Conservation (phyloP, 225 moss, liverwort and hornwort genomes). For the Bryum argenteum region DNA sequence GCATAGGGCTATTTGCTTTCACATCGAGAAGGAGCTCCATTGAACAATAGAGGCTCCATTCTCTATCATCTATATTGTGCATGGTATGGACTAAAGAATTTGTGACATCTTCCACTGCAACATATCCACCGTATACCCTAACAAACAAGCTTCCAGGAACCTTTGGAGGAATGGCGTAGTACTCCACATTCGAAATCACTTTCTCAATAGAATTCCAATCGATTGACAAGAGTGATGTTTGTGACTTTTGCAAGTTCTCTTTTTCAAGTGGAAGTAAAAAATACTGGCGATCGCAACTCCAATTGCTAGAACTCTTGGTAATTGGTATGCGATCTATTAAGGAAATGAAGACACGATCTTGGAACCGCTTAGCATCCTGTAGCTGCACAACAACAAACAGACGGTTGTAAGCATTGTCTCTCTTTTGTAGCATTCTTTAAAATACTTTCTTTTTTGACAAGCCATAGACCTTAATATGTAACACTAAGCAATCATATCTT, state of each 20-base stretch:
- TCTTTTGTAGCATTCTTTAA: constrained; percentile 7
- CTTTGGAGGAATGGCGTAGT: constrained; percentile 25
- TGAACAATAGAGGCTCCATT: constrained; percentile 57
- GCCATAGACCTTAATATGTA: background rate
- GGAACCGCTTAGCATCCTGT: constrained; percentile 65
- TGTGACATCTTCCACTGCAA: constrained; percentile 42
- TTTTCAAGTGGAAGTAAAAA: constrained; percentile 48
- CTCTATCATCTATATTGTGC: constrained; percentile 34
- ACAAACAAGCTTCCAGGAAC: constrained; percentile 38
- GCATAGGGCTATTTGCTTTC: constrained; percentile 66
- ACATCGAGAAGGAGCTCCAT: constrained; percentile 56
- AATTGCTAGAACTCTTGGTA: constrained; percentile 31
- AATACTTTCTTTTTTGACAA: background rate
- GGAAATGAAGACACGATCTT: constrained; percentile 69
- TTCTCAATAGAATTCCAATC: constrained; percentile 57
- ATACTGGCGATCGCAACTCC: constrained; percentile 50
- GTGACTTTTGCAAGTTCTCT: constrained; percentile 17
- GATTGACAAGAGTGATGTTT: constrained; percentile 25
- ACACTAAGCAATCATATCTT: no score
- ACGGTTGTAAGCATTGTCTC: constrained; percentile 13
- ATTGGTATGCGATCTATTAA: constrained; percentile 61
- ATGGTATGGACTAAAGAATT: constrained; percentile 77
- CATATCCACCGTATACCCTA: constrained; percentile 59
- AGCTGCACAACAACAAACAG: constrained; percentile 56
- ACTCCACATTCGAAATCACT: constrained; percentile 44